A percentile compares a stretch with the other conserved stretches of the same genome.
Conservation (phyloP, 2,329 filamentous ascomycete species). For the Cryphonectria parasitica region DNA sequence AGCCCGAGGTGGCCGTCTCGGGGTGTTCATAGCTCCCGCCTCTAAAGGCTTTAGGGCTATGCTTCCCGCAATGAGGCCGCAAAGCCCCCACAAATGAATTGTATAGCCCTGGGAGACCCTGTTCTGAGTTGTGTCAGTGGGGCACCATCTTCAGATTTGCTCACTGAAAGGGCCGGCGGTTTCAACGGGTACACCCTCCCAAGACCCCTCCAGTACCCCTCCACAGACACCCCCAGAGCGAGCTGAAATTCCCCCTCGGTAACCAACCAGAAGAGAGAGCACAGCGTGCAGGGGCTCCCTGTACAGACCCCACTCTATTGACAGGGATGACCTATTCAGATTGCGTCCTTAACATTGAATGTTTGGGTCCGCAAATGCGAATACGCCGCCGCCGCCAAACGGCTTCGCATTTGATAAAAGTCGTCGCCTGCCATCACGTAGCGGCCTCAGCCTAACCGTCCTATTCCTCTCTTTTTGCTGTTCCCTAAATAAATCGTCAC, state of each 20-base stretch:
- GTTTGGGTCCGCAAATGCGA: neutral
- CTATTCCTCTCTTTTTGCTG: neutral
- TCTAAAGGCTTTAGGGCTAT: neutral
- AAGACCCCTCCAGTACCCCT: neutral
- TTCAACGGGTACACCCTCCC: neutral
- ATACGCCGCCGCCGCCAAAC: neutral
- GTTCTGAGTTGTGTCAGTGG: no score
- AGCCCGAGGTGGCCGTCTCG: neutral
- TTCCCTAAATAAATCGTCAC: neutral
- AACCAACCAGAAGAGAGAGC: neutral
- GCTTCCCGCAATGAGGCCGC: neutral
- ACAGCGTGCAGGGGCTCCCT: neutral
- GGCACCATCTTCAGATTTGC: no score
- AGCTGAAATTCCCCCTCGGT: neutral
- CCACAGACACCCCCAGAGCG: neutral
- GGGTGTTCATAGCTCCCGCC: slow-evolving; percentile 6
- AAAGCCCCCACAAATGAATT: neutral
- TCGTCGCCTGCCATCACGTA: neutral
- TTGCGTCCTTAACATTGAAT: neutral
- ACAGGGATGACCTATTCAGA: neutral
- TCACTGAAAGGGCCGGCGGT: neutral
- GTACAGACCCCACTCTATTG: neutral
- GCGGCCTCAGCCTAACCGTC: neutral
- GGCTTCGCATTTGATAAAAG: slow-evolving; percentile 5
- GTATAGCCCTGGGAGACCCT: neutral